These are phyloP conservation scores for Zasmidium cellare DNA, from an alignment of 2,329 filamentous ascomycete species.

Conservation along the genomic window DNA sequence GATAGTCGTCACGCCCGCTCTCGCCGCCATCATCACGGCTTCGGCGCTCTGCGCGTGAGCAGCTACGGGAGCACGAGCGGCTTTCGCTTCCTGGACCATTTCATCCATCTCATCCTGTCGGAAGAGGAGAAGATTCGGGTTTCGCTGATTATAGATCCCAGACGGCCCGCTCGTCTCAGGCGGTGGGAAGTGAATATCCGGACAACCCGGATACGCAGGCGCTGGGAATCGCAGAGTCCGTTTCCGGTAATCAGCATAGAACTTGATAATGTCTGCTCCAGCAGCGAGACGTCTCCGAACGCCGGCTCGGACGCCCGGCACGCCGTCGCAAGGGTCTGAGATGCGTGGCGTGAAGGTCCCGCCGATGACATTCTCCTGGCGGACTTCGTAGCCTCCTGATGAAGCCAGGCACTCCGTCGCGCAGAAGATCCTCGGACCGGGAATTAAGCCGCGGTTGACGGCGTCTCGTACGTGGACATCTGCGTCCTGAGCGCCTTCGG, in stretches of 20 bases:
- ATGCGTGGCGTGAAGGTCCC: constrained; percentile 23
- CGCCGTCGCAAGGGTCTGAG: constrained; percentile 45
- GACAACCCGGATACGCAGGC: constrained; percentile 28
- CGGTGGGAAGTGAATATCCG: constrained; percentile 26
- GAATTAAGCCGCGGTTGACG: constrained; percentile 55
- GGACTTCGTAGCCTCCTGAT: constrained; percentile 51
- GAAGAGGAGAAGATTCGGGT: constrained; percentile 29
- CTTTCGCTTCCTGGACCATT: constrained; percentile 32
- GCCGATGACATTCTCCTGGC: constrained; percentile 44
- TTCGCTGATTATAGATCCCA: constrained; percentile 20
- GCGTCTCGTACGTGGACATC: constrained; percentile 56
- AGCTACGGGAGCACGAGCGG: constrained; percentile 29
- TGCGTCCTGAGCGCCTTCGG: constrained; percentile 52
- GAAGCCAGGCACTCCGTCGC: constrained; percentile 54
- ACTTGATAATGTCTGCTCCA: constrained; percentile 36
- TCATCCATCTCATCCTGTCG: constrained; percentile 32
- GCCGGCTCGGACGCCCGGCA: constrained; percentile 41
- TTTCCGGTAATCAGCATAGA: constrained; percentile 36
- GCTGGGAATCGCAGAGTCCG: constrained; percentile 30
- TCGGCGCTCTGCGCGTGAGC: constrained; percentile 32
- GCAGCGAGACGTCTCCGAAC: constrained; percentile 34
- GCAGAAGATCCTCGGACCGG: constrained; percentile 58
- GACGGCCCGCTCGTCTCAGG: constrained; percentile 10
- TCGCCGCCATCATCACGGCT: constrained; percentile 33
- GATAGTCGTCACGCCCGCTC: constrained; percentile 34